Evolutionary conservation across 192 early-diverging fungal species (phyloP).

Genomic region (Podila epigama): DNA sequence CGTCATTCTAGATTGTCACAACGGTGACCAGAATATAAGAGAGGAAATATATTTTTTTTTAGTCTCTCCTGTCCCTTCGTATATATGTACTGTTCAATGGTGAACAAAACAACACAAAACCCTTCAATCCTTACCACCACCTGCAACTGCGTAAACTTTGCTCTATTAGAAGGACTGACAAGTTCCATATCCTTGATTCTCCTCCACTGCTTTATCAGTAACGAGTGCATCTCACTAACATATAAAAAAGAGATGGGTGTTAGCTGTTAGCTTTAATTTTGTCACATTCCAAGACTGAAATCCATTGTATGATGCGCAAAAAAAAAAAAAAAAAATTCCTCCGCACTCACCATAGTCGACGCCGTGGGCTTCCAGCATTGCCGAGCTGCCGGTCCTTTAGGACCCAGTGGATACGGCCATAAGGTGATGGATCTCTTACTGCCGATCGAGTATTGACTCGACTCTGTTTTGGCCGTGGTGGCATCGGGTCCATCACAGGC

Average conservation of each 20-base stretch:
- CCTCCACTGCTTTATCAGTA: constrained; percentile 13
- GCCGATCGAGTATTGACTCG: background rate
- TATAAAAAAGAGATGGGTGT: background rate
- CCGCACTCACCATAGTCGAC: constrained; percentile 23
- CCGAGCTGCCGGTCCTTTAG: constrained; percentile 23
- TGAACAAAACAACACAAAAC: no score
- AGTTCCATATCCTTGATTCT: constrained; percentile 8
- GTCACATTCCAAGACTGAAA: background rate
- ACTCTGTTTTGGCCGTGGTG: background rate
- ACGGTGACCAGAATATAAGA: no score
- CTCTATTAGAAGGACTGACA: background rate
- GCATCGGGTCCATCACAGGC: constrained; percentile 24
- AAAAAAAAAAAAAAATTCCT: no score
- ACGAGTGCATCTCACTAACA: constrained; percentile 21
- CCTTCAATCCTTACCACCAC: constrained; percentile 1
- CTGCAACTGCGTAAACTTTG: constrained; percentile 8
- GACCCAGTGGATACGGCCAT: constrained; percentile 19
- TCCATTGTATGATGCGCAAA: no score
- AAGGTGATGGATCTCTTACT: background rate
- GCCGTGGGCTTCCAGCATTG: constrained; percentile 9
- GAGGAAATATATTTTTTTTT: no score
- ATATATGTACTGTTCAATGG: no score
- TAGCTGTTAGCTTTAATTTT: background rate
- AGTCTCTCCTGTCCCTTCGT: no score
- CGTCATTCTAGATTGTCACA: background rate